Evolutionary conservation across 768 basidiomycete genomes (phyloP).

Genomic region (Suillus plorans): DNA sequence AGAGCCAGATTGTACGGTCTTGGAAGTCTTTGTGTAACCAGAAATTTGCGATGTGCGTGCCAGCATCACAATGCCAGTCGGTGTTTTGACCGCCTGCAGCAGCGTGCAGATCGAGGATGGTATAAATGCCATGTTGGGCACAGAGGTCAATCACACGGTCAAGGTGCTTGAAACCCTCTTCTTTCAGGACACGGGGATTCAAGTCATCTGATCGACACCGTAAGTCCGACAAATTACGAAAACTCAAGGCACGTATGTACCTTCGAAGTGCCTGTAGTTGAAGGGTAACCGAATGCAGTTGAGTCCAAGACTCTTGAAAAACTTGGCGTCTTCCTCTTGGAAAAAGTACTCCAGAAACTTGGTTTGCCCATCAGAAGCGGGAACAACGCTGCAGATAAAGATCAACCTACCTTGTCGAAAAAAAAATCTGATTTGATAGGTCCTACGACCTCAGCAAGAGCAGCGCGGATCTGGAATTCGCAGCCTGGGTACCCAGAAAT

Average conservation of each 20-base stretch:
- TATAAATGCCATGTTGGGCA: slow-evolving; percentile 72
- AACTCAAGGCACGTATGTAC: slow-evolving; percentile 8
- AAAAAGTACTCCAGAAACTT: slow-evolving; percentile 87
- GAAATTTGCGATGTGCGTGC: slow-evolving; percentile 69
- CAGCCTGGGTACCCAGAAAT: slow-evolving; percentile 80
- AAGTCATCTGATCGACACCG: slow-evolving; percentile 52
- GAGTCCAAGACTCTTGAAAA: slow-evolving; percentile 76
- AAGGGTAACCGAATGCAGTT: slow-evolving; percentile 79
- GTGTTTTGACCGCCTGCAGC: slow-evolving; percentile 73
- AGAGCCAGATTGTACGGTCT: slow-evolving; percentile 74
- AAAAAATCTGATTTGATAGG: slow-evolving; percentile 70
- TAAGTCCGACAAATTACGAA: not conserved
- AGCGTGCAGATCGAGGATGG: slow-evolving; percentile 80
- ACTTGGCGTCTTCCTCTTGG: slow-evolving; percentile 67
- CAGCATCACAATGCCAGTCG: slow-evolving; percentile 80
- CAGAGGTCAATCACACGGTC: slow-evolving; percentile 79
- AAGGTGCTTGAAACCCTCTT: slow-evolving; percentile 76
- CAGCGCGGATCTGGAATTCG: slow-evolving; percentile 74
- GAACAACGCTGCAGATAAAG: not conserved
- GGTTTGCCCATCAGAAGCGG: not conserved
- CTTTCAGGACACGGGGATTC: slow-evolving; percentile 76
- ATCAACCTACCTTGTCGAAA: slow-evolving; percentile 71
- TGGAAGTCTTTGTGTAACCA: slow-evolving; percentile 88
- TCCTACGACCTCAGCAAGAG: slow-evolving; percentile 65
- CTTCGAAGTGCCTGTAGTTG: slow-evolving; percentile 74